phyloP scores from a whole-genome alignment of 768 basidiomycete genomes.

The Lentinula raphanica region DNA sequence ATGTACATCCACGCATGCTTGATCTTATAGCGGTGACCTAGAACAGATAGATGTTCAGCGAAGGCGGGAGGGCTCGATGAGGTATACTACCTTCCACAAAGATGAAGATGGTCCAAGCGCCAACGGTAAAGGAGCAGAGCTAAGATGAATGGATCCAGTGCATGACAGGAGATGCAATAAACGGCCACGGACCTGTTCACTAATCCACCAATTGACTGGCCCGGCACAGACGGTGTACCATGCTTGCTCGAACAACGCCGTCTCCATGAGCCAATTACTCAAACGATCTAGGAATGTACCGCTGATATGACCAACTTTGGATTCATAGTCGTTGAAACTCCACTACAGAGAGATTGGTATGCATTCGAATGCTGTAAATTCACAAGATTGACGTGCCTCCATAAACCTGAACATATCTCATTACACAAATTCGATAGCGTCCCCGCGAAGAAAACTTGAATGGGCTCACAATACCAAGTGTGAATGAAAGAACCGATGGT shows the following conservation, averaged over 20 bases:
- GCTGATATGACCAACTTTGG: not conserved
- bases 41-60: not conserved
- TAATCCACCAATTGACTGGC: slow-evolving; percentile 64
- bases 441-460: not conserved
- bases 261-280: slow-evolving; percentile 48
- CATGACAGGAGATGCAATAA: not conserved
- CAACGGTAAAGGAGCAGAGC: slow-evolving; percentile 54
- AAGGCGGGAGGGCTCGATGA: not conserved
- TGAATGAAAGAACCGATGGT: slow-evolving; percentile 31
- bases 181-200: slow-evolving; percentile 34
- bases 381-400: slow-evolving; percentile 21
- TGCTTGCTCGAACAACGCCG: slow-evolving; percentile 58
- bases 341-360: slow-evolving; percentile 28
- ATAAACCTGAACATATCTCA: slow-evolving; percentile 45
- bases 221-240: slow-evolving; percentile 39
- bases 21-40: slow-evolving; percentile 35
- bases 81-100: slow-evolving; percentile 38
- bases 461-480: slow-evolving; percentile 44
- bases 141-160: not conserved
- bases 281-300: slow-evolving; percentile 25
- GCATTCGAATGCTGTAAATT: not conserved
- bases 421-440: not conserved
- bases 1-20: slow-evolving; percentile 62
- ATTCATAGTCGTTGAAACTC: slow-evolving; percentile 48
- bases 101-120: slow-evolving; percentile 51